Conservation (phyloP, 371 early-diverging fungal genomes). For the Lichtheimia corymbifera region DNA sequence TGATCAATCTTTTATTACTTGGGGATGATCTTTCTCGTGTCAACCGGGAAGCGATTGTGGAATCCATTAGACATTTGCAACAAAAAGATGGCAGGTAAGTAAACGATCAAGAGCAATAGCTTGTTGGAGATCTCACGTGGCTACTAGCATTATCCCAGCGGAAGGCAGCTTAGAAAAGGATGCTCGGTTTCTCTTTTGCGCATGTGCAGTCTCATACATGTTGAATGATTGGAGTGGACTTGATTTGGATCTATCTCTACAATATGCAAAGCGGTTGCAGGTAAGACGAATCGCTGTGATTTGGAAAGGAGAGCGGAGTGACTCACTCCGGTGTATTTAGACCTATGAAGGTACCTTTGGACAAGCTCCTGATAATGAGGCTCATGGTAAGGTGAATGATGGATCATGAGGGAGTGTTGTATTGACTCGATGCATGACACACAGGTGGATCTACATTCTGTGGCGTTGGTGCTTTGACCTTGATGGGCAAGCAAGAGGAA, state of each 20-base stretch:
- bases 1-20: conserved; percentile 74
- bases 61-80: conserved; percentile 66
- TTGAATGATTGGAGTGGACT: conserved; percentile 90
- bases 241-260: conserved; percentile 58
- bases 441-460: conserved; percentile 87
- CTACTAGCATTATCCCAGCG: conserved; percentile 65
- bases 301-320: not conserved
- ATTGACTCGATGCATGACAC: not conserved
- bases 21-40: conserved; percentile 91
- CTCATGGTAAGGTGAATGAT: conserved; percentile 68
- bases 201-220: conserved; percentile 80
- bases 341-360: conserved; percentile 84
- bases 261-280: conserved; percentile 71
- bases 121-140: not conserved
- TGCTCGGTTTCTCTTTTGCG: conserved; percentile 90
- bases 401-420: not conserved
- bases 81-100: conserved; percentile 73
- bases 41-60: conserved; percentile 66
- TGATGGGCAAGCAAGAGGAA: conserved; percentile 67
- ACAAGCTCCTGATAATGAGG: conserved; percentile 79
- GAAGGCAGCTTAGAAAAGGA: conserved; percentile 75
- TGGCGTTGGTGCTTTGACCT: conserved; percentile 81
- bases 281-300: conserved; percentile 24
- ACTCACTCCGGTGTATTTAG: conserved; percentile 20
- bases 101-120: not conserved